These are phyloP conservation scores for Tulasnella sp. DNA, from an alignment of 768 basidiomycete species.

Conservation along the genomic window DNA sequence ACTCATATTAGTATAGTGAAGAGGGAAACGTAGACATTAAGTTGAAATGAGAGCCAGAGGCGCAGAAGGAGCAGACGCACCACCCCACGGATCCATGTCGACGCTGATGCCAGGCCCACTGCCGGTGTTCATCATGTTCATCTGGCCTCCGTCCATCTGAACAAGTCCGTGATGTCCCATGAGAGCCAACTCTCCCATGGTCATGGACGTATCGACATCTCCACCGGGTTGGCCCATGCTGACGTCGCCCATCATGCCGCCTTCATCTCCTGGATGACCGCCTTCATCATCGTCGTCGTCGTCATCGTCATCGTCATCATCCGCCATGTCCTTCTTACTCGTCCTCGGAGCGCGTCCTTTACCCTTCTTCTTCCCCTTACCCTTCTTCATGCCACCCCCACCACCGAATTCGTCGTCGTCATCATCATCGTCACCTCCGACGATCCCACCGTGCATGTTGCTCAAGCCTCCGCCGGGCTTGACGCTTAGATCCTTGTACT, in stretches of 20 bases:
- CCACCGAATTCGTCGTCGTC: conserved; percentile 1
- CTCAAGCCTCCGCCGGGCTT: background rate
- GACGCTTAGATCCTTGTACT: conserved; percentile 7
- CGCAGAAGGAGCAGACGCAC: background rate
- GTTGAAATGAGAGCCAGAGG: background rate
- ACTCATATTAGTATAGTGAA: too few species aligned
- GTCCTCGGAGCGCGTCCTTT: background rate
- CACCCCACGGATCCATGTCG: conserved; percentile 12
- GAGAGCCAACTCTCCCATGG: too few species aligned
- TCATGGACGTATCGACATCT: too few species aligned
- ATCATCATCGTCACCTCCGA: background rate
- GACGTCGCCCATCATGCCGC: conserved; percentile 3
- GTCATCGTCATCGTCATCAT: conserved; percentile 10
- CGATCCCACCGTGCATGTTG: background rate
- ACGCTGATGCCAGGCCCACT: background rate
- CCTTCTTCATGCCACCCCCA: background rate
- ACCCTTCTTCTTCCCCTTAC: background rate
- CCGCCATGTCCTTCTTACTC: background rate
- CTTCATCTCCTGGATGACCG: background rate
- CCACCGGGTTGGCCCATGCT: conserved; percentile 1
- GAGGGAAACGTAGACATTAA: background rate
- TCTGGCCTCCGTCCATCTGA: too few species aligned
- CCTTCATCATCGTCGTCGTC: conserved; percentile 13
- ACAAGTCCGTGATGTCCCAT: too few species aligned
- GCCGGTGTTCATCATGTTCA: too few species aligned